These are phyloP conservation scores for Colletotrichum aenigma DNA, from an alignment of 2,329 filamentous ascomycete genomes.

Conservation along the genomic window DNA sequence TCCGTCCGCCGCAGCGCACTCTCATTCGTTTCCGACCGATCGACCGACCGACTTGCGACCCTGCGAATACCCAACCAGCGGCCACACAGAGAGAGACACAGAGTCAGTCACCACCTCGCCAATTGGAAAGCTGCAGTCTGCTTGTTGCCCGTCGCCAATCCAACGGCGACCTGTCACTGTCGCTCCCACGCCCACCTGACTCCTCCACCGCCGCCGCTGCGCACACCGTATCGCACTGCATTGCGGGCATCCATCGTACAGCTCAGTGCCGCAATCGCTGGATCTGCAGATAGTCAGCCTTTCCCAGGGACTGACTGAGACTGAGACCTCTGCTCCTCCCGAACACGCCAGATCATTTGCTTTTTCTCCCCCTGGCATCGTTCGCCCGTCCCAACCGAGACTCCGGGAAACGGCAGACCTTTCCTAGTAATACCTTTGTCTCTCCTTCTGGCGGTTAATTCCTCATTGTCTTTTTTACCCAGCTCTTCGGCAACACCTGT, in stretches of 20 bases:
- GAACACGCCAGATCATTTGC: constrained; percentile 18
- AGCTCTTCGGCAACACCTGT: not conserved
- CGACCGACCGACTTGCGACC: constrained; percentile 21
- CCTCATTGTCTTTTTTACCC: not conserved
- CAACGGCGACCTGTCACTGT: not conserved
- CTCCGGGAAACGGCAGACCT: constrained; percentile 16
- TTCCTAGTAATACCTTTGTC: constrained; percentile 21
- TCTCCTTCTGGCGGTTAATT: constrained; percentile 13
- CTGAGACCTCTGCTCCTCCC: constrained; percentile 7
- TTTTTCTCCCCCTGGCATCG: constrained; percentile 17
- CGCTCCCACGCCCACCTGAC: not conserved
- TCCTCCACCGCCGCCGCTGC: not conserved
- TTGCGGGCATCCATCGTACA: not conserved
- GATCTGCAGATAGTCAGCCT: not conserved
- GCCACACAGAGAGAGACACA: not conserved
- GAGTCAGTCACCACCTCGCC: not conserved
- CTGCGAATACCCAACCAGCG: constrained; percentile 5
- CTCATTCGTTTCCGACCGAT: not conserved
- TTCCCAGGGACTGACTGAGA: not conserved
- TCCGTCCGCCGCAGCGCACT: not conserved
- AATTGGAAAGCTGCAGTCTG: not conserved
- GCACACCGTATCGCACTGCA: not conserved
- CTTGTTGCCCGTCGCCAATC: not conserved
- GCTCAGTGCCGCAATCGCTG: not conserved
- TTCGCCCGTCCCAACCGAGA: constrained; percentile 1